Evolutionary conservation across 177 flowering plant species (phyloP).

Genomic region (Telopea speciosissima): DNA sequence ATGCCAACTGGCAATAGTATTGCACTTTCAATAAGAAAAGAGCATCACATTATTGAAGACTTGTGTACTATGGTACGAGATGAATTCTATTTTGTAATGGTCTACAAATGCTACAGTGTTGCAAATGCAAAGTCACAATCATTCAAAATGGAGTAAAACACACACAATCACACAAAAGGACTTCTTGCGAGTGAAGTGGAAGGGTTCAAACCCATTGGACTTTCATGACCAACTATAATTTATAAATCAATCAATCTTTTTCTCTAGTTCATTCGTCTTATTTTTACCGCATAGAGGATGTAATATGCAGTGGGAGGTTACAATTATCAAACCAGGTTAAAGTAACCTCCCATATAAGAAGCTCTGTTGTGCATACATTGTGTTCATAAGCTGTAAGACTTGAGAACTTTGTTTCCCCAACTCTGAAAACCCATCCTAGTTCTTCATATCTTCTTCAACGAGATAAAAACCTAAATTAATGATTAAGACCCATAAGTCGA

Average conservation of each 20-base stretch:
- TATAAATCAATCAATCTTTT: not conserved
- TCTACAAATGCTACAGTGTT: not conserved
- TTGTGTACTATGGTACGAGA: not conserved
- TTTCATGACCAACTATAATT: not conserved
- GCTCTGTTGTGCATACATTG: not conserved
- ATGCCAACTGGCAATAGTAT: not conserved
- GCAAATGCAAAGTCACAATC: not conserved
- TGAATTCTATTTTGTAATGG: not conserved
- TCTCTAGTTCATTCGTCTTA: not conserved
- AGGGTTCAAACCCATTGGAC: not conserved
- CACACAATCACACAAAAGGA: no score
- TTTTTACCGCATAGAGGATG: not conserved
- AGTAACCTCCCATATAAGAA: not conserved
- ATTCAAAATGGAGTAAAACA: not conserved
- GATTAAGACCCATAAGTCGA: no score
- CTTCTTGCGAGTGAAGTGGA: no score
- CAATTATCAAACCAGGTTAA: not conserved
- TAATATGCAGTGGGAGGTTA: not conserved
- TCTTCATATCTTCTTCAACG: not conserved
- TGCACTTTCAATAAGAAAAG: not conserved
- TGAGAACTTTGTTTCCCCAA: not conserved
- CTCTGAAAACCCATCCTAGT: not conserved
- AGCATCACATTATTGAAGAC: not conserved
- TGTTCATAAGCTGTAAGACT: not conserved
- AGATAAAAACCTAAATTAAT: no score